These are phyloP conservation scores for Hibiscus mutabilis DNA, from an alignment of 345 rosid species.

Conservation along the genomic window DNA sequence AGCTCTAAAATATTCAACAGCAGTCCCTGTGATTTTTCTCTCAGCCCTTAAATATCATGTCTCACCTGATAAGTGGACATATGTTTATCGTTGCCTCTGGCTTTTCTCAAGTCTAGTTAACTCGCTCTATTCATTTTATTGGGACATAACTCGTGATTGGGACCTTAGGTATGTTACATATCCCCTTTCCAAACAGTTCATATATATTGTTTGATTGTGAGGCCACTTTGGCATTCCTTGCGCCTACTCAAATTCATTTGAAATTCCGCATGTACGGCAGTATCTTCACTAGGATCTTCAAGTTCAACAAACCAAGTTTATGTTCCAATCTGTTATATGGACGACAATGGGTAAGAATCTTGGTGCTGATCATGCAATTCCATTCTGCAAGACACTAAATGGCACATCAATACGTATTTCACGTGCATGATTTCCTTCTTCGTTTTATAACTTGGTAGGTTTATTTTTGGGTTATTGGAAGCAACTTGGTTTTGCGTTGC, in stretches of 20 bases:
- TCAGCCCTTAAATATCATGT: constrained; percentile 96
- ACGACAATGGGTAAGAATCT: constrained; percentile 68
- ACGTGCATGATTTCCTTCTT: background rate
- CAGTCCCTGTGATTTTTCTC: constrained; percentile 91
- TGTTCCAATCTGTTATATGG: constrained; percentile 54
- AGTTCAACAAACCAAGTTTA: constrained; percentile 60
- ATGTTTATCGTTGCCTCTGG: constrained; percentile 86
- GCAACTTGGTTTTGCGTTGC: constrained; percentile 85
- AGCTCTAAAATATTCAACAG: constrained; percentile 95
- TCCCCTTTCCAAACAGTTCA: background rate
- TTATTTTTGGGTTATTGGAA: constrained; percentile 82
- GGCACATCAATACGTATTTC: background rate
- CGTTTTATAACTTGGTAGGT: constrained; percentile 40
- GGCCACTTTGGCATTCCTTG: background rate
- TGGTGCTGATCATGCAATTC: background rate
- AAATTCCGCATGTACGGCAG: constrained; percentile 20
- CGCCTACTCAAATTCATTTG: background rate
- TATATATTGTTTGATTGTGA: background rate
- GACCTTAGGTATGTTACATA: constrained; percentile 65
- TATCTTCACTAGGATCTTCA: constrained; percentile 81
- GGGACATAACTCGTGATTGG: constrained; percentile 99
- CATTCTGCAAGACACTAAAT: background rate
- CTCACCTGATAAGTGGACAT: constrained; percentile 66
- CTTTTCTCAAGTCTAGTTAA: constrained; percentile 81
- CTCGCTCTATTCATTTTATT: constrained; percentile 90